Percentiles rank a stretch among this genome's conserved stretches.
Conservation (phyloP, 169 alveolate genomes). For the Babesia caballi region DNA sequence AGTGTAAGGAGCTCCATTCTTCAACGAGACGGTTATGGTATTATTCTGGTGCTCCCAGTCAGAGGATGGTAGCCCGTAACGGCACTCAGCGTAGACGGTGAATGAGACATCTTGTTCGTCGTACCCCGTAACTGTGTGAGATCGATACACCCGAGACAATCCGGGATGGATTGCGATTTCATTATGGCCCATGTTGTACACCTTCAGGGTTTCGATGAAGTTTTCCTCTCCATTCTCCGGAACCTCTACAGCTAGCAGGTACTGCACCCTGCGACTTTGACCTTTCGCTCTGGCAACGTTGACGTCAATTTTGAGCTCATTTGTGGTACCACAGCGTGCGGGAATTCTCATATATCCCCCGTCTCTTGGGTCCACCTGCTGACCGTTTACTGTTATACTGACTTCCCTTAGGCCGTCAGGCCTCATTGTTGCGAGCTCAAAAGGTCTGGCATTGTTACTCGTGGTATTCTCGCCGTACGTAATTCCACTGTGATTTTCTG, state of each 20-base stretch:
- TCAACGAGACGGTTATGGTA: background rate
- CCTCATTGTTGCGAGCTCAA: too few species aligned
- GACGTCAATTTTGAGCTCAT: conserved; percentile 1
- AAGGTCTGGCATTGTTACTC: too few species aligned
- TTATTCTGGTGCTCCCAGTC: background rate
- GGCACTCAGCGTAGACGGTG: conserved; percentile 39
- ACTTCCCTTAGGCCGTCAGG: too few species aligned
- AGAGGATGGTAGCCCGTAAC: conserved; percentile 18
- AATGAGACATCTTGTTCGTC: background rate
- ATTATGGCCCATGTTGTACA: background rate
- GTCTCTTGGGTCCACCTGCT: background rate
- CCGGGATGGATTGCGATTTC: background rate
- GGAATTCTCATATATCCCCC: conserved; percentile 13
- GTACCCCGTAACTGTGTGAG: background rate
- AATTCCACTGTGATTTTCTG: too few species aligned
- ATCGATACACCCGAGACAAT: conserved; percentile 9
- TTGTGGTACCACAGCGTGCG: conserved; percentile 37
- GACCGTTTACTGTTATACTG: conserved; percentile 14
- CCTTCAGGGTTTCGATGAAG: conserved; percentile 12
- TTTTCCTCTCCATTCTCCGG: conserved; percentile 3
- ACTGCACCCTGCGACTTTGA: background rate
- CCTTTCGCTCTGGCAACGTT: background rate
- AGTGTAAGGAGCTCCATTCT: background rate
- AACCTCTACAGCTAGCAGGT: conserved; percentile 23
- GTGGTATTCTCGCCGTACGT: too few species aligned